Evolutionary conservation across 2,329 filamentous ascomycete genomes (phyloP).

Genomic region (Teratosphaeriaceae sp.): DNA sequence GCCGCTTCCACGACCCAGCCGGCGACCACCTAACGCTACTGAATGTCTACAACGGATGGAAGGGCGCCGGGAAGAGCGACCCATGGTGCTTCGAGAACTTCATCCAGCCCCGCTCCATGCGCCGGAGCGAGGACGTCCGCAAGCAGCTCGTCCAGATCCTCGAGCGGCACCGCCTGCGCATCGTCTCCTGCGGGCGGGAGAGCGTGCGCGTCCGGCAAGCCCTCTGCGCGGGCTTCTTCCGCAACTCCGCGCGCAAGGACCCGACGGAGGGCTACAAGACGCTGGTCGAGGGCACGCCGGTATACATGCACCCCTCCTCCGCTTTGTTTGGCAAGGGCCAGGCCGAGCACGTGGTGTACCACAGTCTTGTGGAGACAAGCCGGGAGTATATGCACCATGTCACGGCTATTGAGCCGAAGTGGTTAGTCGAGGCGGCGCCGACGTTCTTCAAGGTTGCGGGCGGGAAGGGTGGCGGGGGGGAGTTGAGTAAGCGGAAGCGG

Average conservation of each 20-base stretch:
- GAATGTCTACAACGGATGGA: slow-evolving; percentile 98
- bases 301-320: slow-evolving; percentile 88
- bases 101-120: slow-evolving; percentile 85
- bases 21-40: slow-evolving; percentile 92
- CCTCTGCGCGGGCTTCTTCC: slow-evolving; percentile 90
- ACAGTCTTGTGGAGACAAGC: slow-evolving; percentile 82
- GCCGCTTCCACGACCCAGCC: slow-evolving; percentile 92
- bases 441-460: slow-evolving; percentile 98
- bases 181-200: slow-evolving; percentile 79
- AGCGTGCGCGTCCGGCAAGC: slow-evolving; percentile 84
- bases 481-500: slow-evolving; percentile 81
- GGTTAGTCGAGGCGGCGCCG: slow-evolving; percentile 91
- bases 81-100: slow-evolving; percentile 99
- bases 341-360: slow-evolving; percentile 93
- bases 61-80: slow-evolving; percentile 69
- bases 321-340: slow-evolving; percentile 85
- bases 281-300: slow-evolving; percentile 86
- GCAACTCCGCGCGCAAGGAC: slow-evolving; percentile 89
- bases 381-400: slow-evolving; percentile 98
- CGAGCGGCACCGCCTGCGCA: slow-evolving; percentile 76
- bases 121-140: slow-evolving; percentile 82
- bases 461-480: slow-evolving; percentile 56
- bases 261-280: slow-evolving; percentile 98
- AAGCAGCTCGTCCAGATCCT: slow-evolving; percentile 92
- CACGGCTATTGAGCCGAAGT: slow-evolving; percentile 87